Percentiles rank a stretch among this genome's conserved stretches.
Evolutionary conservation across 805 yeast species (phyloP).

Genomic region (Lachancea quebecensis): DNA sequence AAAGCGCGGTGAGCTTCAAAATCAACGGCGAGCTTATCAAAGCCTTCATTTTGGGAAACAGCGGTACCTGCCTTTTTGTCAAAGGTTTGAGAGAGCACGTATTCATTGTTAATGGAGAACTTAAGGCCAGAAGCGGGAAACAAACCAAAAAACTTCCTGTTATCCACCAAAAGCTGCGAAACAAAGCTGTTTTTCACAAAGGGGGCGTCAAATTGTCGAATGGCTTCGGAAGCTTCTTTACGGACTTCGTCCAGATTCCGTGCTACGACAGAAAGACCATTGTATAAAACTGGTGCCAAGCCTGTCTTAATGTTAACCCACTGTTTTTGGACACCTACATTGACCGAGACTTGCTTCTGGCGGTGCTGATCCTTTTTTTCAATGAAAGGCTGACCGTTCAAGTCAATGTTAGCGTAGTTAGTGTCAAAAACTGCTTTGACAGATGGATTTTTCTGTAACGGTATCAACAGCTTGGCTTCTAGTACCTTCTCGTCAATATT

Average conservation of each 20-base stretch:
- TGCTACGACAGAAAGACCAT: slow-evolving; percentile 57
- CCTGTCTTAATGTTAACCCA: slow-evolving; percentile 18
- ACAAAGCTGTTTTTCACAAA: slow-evolving; percentile 48
- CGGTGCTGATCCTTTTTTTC: slow-evolving; percentile 10
- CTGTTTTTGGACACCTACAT: slow-evolving; percentile 47
- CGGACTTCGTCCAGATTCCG: slow-evolving; percentile 49
- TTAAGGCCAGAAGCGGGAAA: slow-evolving; percentile 43
- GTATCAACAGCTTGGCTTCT: slow-evolving; percentile 42
- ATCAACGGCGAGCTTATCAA: slow-evolving; percentile 27
- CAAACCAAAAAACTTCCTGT: slow-evolving; percentile 36
- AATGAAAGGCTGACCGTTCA: slow-evolving; percentile 12
- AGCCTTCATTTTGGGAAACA: slow-evolving; percentile 21
- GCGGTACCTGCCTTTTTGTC: slow-evolving; percentile 27
- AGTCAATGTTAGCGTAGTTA: slow-evolving; percentile 40
- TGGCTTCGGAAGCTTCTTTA: slow-evolving; percentile 33
- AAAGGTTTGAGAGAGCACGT: slow-evolving; percentile 33
- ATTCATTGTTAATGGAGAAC: slow-evolving; percentile 39
- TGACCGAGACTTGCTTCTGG: slow-evolving; percentile 28
- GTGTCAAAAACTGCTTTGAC: slow-evolving; percentile 37
- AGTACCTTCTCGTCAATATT: slow-evolving; percentile 41
- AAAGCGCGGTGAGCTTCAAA: slow-evolving; percentile 34
- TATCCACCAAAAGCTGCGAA: slow-evolving; percentile 36
- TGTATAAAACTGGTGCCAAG: slow-evolving; percentile 25
- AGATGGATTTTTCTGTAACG: slow-evolving; percentile 38
- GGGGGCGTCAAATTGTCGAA: slow-evolving; percentile 39